phyloP scores from a whole-genome alignment of 495 filamentous ascomycete genomes.

The Aspergillus cristatus region DNA sequence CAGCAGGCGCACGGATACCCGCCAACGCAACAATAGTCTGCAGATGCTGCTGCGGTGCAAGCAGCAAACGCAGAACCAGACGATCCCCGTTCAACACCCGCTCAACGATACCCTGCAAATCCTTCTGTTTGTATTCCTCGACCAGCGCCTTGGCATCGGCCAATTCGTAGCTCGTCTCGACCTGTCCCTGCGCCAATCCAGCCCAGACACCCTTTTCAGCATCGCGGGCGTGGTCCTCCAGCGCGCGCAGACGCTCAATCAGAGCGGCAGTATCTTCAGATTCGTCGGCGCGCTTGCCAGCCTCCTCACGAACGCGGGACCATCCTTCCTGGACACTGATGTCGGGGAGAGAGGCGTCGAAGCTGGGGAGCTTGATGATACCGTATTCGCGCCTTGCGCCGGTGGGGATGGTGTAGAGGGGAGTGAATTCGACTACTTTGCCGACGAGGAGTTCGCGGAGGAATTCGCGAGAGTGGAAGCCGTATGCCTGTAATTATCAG shows the following conservation, averaged over 20 bases:
- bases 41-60: slow-evolving; percentile 67
- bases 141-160: slow-evolving; percentile 62
- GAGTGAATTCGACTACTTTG: slow-evolving; percentile 73
- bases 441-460: slow-evolving; percentile 76
- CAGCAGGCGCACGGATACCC: slow-evolving; percentile 77
- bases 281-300: slow-evolving; percentile 73
- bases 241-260: slow-evolving; percentile 62
- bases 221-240: slow-evolving; percentile 73
- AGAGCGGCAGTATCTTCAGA: slow-evolving; percentile 59
- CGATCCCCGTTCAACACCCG: slow-evolving; percentile 85
- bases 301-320: slow-evolving; percentile 86
- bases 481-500: slow-evolving; percentile 48
- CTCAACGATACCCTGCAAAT: slow-evolving; percentile 74
- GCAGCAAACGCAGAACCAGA: slow-evolving; percentile 69
- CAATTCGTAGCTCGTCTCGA: slow-evolving; percentile 73
- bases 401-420: slow-evolving; percentile 74
- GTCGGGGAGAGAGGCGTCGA: slow-evolving; percentile 68
- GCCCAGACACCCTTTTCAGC: slow-evolving; percentile 74
- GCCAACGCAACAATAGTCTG: slow-evolving; percentile 83
- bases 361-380: slow-evolving; percentile 56
- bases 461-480: slow-evolving; percentile 88
- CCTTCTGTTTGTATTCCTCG: slow-evolving; percentile 66
- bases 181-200: slow-evolving; percentile 43
- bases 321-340: slow-evolving; percentile 75
- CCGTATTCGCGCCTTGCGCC: slow-evolving; percentile 82